Percentiles rank a stretch among this genome's conserved stretches.
These are phyloP conservation scores for Neurospora intermedia DNA, from an alignment of 495 filamentous ascomycete species.

Conservation along the genomic window DNA sequence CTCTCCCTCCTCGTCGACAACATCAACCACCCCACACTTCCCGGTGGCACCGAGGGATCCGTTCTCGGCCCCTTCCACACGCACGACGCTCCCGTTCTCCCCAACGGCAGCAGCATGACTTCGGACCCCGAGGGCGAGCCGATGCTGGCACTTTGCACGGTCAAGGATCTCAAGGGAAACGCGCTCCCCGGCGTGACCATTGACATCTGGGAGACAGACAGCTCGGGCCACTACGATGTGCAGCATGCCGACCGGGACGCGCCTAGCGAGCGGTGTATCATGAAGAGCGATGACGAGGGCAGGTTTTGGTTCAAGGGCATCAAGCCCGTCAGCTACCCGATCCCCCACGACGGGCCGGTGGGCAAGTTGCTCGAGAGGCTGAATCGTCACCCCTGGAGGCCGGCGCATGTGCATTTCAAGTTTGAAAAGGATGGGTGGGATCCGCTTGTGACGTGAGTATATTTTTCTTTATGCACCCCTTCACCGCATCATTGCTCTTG, in stretches of 20 bases:
- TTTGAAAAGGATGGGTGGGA: slow-evolving; percentile 78
- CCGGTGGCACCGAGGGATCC: slow-evolving; percentile 68
- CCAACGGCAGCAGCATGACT: slow-evolving; percentile 58
- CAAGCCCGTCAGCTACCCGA: slow-evolving; percentile 79
- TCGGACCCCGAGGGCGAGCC: slow-evolving; percentile 60
- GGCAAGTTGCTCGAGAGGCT: slow-evolving; percentile 63
- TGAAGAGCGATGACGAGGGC: slow-evolving; percentile 59
- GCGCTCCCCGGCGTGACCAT: slow-evolving; percentile 64
- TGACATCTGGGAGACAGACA: slow-evolving; percentile 93
- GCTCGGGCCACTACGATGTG: slow-evolving; percentile 79
- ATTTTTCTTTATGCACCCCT: not conserved
- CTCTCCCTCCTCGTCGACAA: slow-evolving; percentile 82
- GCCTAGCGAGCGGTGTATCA: slow-evolving; percentile 72
- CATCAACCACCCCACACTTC: slow-evolving; percentile 84
- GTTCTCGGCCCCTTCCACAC: slow-evolving; percentile 93
- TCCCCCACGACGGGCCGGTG: slow-evolving; percentile 83
- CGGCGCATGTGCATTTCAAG: slow-evolving; percentile 92
- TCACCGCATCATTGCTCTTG: not conserved
- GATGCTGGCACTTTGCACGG: slow-evolving; percentile 64
- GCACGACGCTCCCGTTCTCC: slow-evolving; percentile 62
- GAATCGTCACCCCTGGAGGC: slow-evolving; percentile 68
- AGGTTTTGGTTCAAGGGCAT: slow-evolving; percentile 85
- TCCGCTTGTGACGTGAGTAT: slow-evolving; percentile 71
- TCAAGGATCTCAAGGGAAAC: slow-evolving; percentile 56
- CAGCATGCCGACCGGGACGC: slow-evolving; percentile 60